A percentile compares a stretch with the other conserved stretches of the same genome.
phyloP scores from a whole-genome alignment of 495 filamentous ascomycete genomes.

The Tirmania nivea region DNA sequence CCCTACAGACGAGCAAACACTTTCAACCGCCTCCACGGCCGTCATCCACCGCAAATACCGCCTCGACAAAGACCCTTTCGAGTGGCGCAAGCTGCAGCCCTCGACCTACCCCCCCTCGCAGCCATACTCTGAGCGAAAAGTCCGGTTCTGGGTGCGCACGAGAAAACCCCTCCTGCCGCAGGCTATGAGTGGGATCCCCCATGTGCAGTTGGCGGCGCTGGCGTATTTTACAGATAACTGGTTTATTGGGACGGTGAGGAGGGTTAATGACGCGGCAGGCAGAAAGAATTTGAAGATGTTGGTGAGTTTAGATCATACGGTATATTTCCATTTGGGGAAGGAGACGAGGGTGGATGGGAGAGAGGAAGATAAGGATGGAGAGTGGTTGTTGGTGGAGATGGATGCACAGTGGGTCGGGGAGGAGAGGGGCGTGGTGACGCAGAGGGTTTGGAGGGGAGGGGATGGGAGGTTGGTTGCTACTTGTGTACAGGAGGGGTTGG shows the following conservation, averaged over 20 bases:
- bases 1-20: constrained; percentile 8
- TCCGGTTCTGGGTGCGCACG: constrained; percentile 59
- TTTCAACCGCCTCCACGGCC: constrained; percentile 2
- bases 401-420: constrained; percentile 86
- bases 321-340: constrained; percentile 78
- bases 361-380: constrained; percentile 22
- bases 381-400: constrained; percentile 80
- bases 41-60: background rate
- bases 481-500: constrained; percentile 56
- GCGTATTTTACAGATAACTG: constrained; percentile 83
- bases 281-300: constrained; percentile 65
- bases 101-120: constrained; percentile 22
- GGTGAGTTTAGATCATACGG: constrained; percentile 81
- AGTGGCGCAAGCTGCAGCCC: constrained; percentile 32
- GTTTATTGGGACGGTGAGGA: constrained; percentile 73
- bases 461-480: constrained; percentile 69
- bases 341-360: constrained; percentile 46
- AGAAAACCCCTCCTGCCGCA: constrained; percentile 46
- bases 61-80: constrained; percentile 30
- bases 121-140: constrained; percentile 39
- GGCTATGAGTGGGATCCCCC: constrained; percentile 34
- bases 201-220: constrained; percentile 63
- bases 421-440: constrained; percentile 64
- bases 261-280: constrained; percentile 17
- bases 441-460: constrained; percentile 57